A percentile compares a stretch with the other conserved stretches of the same genome.
phyloP scores from a whole-genome alignment of 495 filamentous ascomycete genomes.

The Penicillium steckii region DNA sequence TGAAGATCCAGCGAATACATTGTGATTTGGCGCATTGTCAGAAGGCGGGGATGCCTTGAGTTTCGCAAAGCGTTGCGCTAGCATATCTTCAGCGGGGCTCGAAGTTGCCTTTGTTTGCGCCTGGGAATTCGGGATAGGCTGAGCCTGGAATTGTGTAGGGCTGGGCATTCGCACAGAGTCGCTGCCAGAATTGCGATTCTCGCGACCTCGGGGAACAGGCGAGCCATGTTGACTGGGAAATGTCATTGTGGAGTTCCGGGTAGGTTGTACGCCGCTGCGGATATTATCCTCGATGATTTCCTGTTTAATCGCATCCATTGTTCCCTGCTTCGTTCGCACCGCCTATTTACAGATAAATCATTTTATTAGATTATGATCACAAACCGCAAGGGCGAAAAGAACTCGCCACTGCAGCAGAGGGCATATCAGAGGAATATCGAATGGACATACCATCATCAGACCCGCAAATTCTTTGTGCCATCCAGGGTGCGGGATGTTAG shows the following conservation, averaged over 20 bases:
- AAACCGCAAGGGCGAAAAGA: not conserved
- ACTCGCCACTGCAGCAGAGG: too few species aligned
- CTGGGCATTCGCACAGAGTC: conserved; percentile 41
- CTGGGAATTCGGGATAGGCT: conserved; percentile 20
- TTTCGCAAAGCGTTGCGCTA: conserved; percentile 48
- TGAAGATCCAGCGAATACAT: conserved; percentile 19
- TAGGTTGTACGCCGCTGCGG: conserved; percentile 32
- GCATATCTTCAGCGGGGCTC: conserved; percentile 32
- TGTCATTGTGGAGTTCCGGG: conserved; percentile 9
- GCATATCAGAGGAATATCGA: not conserved
- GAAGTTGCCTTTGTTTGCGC: conserved; percentile 24
- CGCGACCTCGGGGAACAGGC: conserved; percentile 21
- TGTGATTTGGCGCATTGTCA: conserved; percentile 24
- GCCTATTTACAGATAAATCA: conserved; percentile 21
- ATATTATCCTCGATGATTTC: conserved; percentile 46
- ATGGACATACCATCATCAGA: conserved; percentile 39
- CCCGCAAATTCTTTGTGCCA: conserved; percentile 44
- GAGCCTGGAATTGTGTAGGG: conserved; percentile 40
- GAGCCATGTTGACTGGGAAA: conserved; percentile 7
- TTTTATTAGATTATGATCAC: conserved; percentile 1
- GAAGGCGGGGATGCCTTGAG: conserved; percentile 31
- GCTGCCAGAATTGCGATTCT: conserved; percentile 17
- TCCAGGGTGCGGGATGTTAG: conserved; percentile 29
- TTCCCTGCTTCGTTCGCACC: conserved; percentile 47
- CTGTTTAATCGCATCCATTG: conserved; percentile 44